Percentiles rank a stretch among this genome's conserved stretches.
Evolutionary conservation across 1,139 yeast genomes (phyloP).

Genomic region (Sugiyamaella novakii): DNA sequence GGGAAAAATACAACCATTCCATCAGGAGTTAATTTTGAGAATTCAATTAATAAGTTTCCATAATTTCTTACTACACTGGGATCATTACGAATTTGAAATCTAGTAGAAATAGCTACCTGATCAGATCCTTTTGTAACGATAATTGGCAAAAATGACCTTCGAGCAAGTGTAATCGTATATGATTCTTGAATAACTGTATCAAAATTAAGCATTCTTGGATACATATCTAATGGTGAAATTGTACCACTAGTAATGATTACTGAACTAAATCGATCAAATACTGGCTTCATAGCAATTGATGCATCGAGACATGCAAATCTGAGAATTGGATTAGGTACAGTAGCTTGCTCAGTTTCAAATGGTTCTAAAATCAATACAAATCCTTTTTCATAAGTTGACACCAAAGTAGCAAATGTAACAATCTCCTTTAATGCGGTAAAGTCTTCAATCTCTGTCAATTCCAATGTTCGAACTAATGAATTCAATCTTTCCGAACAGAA

Average conservation of each 20-base stretch:
- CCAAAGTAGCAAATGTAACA: slow-evolving; percentile 94
- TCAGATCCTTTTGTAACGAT: slow-evolving; percentile 97
- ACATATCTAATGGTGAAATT: slow-evolving; percentile 97
- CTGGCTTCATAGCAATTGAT: slow-evolving; percentile 95
- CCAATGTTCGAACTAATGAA: slow-evolving; percentile 83
- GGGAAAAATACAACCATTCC: slow-evolving; percentile 98
- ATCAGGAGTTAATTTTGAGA: slow-evolving; percentile 94
- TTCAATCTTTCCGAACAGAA: slow-evolving; percentile 92
- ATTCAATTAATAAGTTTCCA: slow-evolving; percentile 88
- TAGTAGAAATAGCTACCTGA: slow-evolving; percentile 93
- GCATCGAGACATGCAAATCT: slow-evolving; percentile 96
- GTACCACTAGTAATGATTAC: slow-evolving; percentile 97
- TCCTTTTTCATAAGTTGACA: slow-evolving; percentile 92
- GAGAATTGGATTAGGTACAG: slow-evolving; percentile 96
- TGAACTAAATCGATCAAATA: slow-evolving; percentile 90
- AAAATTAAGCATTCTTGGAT: slow-evolving; percentile 94
- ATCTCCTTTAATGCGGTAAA: slow-evolving; percentile 91
- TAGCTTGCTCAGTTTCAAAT: slow-evolving; percentile 93
- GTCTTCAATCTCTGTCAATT: slow-evolving; percentile 85
- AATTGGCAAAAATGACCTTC: slow-evolving; percentile 91
- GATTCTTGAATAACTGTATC: slow-evolving; percentile 94
- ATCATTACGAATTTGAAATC: slow-evolving; percentile 95
- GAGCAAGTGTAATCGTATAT: slow-evolving; percentile 91
- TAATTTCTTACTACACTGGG: slow-evolving; percentile 97
- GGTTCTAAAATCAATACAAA: slow-evolving; percentile 92